Conservation (phyloP, 1,284 basidiomycete genomes). For the Ustilago curta region DNA sequence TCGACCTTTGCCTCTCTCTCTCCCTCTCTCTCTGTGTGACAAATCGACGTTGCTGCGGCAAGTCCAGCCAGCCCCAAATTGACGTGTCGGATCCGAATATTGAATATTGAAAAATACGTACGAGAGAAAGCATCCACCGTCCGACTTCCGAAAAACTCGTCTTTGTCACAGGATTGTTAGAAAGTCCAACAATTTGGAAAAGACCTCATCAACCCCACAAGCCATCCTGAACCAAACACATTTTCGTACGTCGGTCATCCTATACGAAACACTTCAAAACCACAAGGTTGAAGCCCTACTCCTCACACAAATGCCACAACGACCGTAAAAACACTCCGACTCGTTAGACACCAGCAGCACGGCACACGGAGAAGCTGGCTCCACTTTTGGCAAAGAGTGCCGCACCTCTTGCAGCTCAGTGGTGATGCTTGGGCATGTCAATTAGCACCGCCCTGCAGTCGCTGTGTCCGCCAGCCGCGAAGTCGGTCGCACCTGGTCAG, state of each 20-base stretch:
- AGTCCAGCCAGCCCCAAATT: conserved; percentile 20
- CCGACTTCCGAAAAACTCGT: conserved; percentile 40
- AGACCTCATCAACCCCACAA: not conserved
- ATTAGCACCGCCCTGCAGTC: conserved; percentile 36
- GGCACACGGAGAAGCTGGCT: conserved; percentile 37
- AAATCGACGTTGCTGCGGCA: conserved; percentile 31
- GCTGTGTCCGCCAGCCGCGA: conserved; percentile 36
- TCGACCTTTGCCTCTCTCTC: conserved; percentile 1
- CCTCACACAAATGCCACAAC: conserved; percentile 16
- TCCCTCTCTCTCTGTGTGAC: too few species aligned
- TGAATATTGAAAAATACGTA: not conserved
- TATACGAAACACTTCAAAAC: too few species aligned
- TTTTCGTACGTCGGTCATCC: not conserved
- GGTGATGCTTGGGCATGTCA: conserved; percentile 42
- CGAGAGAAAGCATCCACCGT: not conserved
- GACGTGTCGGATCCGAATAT: conserved; percentile 28
- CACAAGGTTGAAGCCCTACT: too few species aligned
- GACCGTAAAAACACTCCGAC: not conserved
- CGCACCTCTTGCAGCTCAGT: conserved; percentile 10
- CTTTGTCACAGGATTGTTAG: conserved; percentile 4
- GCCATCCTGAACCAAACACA: not conserved
- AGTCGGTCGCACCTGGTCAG: conserved; percentile 16
- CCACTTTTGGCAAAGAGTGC: not conserved
- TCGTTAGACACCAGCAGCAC: conserved; percentile 9
- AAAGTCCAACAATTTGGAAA: too few species aligned